phyloP scores from a whole-genome alignment of 345 rosid genomes.

The Viola odorata region DNA sequence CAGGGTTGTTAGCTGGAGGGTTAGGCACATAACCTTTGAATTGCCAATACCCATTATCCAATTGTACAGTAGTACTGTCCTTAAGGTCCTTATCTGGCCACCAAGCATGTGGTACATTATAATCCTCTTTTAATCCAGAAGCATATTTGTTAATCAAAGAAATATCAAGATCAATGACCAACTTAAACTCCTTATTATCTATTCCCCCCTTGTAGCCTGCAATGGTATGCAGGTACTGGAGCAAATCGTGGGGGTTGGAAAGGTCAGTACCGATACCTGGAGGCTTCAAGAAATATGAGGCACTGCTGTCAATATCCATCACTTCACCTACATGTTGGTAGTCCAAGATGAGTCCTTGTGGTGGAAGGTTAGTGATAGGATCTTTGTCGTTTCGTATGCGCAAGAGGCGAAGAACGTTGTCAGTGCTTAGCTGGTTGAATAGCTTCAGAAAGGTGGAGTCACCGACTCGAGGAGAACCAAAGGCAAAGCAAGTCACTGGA shows the following conservation, averaged over 20 bases:
- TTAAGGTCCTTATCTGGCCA: neutral
- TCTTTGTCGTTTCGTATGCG: slow-evolving; percentile 9
- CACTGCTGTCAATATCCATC: slow-evolving; percentile 9
- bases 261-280: too few species aligned
- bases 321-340: slow-evolving; percentile 13
- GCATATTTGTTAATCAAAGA: neutral
- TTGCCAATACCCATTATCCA: slow-evolving; percentile 6
- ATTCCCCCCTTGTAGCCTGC: slow-evolving; percentile 20
- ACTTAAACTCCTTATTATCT: slow-evolving; percentile 9
- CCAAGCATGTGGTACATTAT: neutral
- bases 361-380: slow-evolving; percentile 8
- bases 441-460: slow-evolving; percentile 1
- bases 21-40: slow-evolving; percentile 5
- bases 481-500: slow-evolving; percentile 14
- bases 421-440: neutral
- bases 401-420: slow-evolving; percentile 17
- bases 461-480: slow-evolving; percentile 17
- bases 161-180: slow-evolving; percentile 4
- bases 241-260: slow-evolving; percentile 6
- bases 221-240: slow-evolving; percentile 17
- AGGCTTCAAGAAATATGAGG: slow-evolving; percentile 6
- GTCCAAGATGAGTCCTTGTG: neutral
- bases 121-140: neutral
- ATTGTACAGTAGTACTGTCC: neutral
- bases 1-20: too few species aligned